phyloP scores from a whole-genome alignment of 495 filamentous ascomycete species.

The Penicillium steckii region DNA sequence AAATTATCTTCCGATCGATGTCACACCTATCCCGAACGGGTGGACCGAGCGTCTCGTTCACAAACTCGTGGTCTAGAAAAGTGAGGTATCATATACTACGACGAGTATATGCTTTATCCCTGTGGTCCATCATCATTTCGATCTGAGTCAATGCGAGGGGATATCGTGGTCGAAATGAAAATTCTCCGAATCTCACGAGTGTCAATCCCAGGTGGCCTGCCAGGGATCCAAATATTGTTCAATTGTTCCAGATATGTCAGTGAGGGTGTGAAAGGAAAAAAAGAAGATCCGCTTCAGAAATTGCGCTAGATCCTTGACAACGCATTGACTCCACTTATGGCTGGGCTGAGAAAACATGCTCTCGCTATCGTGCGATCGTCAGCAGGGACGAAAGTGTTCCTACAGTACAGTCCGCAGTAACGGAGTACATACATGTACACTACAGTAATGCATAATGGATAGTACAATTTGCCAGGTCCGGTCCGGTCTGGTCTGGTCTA shows the following conservation, averaged over 20 bases:
- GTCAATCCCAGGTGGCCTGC: slow-evolving; percentile 6
- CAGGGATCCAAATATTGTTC: slow-evolving; percentile 5
- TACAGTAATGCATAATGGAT: too few species aligned
- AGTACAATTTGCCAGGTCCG: too few species aligned
- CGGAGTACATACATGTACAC: too few species aligned
- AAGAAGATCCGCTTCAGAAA: not conserved
- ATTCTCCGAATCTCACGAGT: slow-evolving; percentile 25
- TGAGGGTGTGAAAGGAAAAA: slow-evolving; percentile 1
- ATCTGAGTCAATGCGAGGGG: slow-evolving; percentile 22
- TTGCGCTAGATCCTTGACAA: slow-evolving; percentile 1
- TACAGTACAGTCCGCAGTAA: too few species aligned
- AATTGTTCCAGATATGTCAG: slow-evolving; percentile 5
- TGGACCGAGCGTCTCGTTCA: slow-evolving; percentile 23
- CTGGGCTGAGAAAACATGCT: not conserved
- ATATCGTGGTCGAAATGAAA: slow-evolving; percentile 18
- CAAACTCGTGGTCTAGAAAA: slow-evolving; percentile 3
- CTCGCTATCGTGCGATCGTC: not conserved
- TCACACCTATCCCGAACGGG: slow-evolving; percentile 12
- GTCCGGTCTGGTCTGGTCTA: not conserved
- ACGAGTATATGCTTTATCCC: slow-evolving; percentile 16
- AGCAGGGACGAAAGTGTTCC: not conserved
- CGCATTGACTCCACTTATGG: not conserved
- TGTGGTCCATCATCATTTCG: slow-evolving; percentile 16
- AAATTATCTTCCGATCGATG: not conserved
- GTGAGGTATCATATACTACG: slow-evolving; percentile 18